Base-by-base conservation (phyloP, 2,329 filamentous ascomycete genomes). In the Trichoderma cornu-damae region DNA sequence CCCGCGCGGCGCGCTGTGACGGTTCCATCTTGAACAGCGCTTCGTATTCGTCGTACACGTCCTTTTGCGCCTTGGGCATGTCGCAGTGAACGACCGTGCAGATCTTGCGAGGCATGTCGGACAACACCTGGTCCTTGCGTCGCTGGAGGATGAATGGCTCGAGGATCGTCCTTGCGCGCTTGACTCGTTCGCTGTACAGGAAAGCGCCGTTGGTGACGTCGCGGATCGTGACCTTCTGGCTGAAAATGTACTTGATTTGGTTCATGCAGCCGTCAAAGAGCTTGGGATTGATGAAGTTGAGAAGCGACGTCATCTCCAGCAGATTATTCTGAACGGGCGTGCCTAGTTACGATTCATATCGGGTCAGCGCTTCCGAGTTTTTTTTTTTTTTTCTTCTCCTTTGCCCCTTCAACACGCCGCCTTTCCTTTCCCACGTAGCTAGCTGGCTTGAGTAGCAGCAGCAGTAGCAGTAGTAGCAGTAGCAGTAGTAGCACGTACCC, bases 301-400 rank as follows among this genome's bases (percentile, higher is more conserved):
- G 81, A 12, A 99, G 82, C 2, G 91, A 89, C 38, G 91, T 87
- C 66, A 99, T 83, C 73, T 99, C 94, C 68, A 93, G 87, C 18
- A 99, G 77, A 69, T 97, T 97, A 74, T 99, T 95, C 70, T 95
- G 90, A 2, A 99, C 80, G 0, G 94, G 94, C 0, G 94, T 99
- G 40, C 94, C 94, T 26, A 87, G n/a, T n/a, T 7, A 6, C 26
- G n/a, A 16, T 24, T 1, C n/a, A 32, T 24, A 34, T n/a, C n/a
- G 5, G 26, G 40, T 69, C 38, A 72, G 64, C 28, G 28, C n/a
- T n/a, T 22, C 26, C 3, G 14, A 12, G 3, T 14, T 14, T 6
- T n/a, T 40, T 30, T 7, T 7, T 4, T 22, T 28, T n/a, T 11
- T 32, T 22, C 9, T 16, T 30, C 24, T n/a, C n/a, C n/a, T n/a